A percentile compares a stretch with the other conserved stretches of the same genome.
phyloP scores from a whole-genome alignment of 2,329 filamentous ascomycete genomes.

The Penicillium sp. region DNA sequence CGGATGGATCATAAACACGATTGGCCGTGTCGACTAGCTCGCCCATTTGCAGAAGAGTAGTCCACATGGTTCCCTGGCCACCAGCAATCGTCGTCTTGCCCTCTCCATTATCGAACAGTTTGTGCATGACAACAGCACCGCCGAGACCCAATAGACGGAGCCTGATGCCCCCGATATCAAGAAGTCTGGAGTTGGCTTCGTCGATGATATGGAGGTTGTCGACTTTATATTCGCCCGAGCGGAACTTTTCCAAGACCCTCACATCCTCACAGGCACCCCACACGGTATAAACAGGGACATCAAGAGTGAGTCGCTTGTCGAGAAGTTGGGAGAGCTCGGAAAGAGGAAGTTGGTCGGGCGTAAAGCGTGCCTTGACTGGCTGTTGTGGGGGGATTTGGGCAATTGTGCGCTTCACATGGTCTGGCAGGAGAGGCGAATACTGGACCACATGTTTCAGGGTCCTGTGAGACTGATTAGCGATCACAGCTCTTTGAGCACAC shows the following conservation, averaged over 20 bases:
- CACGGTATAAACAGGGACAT: slow-evolving; percentile 96
- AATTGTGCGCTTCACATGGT: slow-evolving; percentile 64
- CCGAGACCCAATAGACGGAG: slow-evolving; percentile 88
- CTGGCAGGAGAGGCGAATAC: slow-evolving; percentile 90
- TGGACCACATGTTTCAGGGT: slow-evolving; percentile 97
- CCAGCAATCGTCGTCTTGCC: slow-evolving; percentile 96
- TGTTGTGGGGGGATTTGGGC: slow-evolving; percentile 64
- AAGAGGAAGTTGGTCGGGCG: slow-evolving; percentile 75
- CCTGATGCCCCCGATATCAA: slow-evolving; percentile 94
- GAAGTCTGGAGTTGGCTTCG: slow-evolving; percentile 89
- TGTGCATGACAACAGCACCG: slow-evolving; percentile 98
- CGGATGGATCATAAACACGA: slow-evolving; percentile 95
- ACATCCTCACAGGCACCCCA: slow-evolving; percentile 99
- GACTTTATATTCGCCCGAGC: slow-evolving; percentile 96
- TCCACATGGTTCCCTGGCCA: slow-evolving; percentile 99
- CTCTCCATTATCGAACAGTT: slow-evolving; percentile 97
- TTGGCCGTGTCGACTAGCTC: slow-evolving; percentile 97
- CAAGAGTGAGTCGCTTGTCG: slow-evolving; percentile 81
- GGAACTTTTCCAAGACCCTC: slow-evolving; percentile 92
- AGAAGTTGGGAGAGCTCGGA: slow-evolving; percentile 90
- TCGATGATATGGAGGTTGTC: slow-evolving; percentile 97
- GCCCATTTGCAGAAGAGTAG: slow-evolving; percentile 94
- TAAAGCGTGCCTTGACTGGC: slow-evolving; percentile 77
- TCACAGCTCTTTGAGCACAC: slow-evolving; percentile 17
- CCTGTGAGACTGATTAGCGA: slow-evolving; percentile 45